A percentile compares a stretch with the other conserved stretches of the same genome.
Conservation (phyloP, 2,329 filamentous ascomycete genomes). For the Massarina eburnea region DNA sequence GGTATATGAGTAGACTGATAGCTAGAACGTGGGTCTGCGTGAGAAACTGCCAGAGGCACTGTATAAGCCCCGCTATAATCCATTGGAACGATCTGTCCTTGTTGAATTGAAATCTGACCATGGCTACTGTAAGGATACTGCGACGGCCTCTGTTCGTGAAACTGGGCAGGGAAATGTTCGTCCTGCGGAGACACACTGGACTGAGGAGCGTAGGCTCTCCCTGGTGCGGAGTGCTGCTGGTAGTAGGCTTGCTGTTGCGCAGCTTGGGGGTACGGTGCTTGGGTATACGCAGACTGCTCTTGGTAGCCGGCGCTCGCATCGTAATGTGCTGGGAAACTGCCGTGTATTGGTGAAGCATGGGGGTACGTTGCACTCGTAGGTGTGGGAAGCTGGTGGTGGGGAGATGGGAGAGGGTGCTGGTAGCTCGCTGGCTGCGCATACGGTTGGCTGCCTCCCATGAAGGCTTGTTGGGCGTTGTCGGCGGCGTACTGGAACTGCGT, state of each 20-base stretch:
- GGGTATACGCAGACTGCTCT: constrained; percentile 25
- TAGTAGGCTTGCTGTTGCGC: constrained; percentile 26
- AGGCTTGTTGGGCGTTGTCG: constrained; percentile 16
- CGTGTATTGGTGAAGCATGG: constrained; percentile 31
- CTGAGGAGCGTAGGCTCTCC: constrained; percentile 24
- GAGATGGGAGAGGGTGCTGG: constrained; percentile 34
- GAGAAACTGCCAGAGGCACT: constrained; percentile 23
- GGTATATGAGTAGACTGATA: constrained; percentile 39
- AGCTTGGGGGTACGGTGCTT: constrained; percentile 25
- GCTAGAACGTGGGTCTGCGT: constrained; percentile 31
- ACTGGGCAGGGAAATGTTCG: constrained; percentile 25
- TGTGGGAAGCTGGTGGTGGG: constrained; percentile 32
- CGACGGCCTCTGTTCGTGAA: constrained; percentile 19
- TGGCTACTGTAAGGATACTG: constrained; percentile 28
- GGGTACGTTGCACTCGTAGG: constrained; percentile 32
- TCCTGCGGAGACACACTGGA: constrained; percentile 23
- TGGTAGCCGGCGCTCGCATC: constrained; percentile 20
- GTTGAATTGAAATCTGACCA: constrained; percentile 20
- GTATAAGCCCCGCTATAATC: constrained; percentile 25
- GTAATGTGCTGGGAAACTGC: constrained; percentile 25
- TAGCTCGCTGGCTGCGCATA: constrained; percentile 21
- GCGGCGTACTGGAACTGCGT: constrained; percentile 31
- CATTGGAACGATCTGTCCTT: constrained; percentile 17
- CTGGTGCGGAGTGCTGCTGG: constrained; percentile 26
- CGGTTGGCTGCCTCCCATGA: constrained; percentile 13